Base-by-base conservation (phyloP, 1,284 basidiomycete species). In the Macrocybe sp. region DNA sequence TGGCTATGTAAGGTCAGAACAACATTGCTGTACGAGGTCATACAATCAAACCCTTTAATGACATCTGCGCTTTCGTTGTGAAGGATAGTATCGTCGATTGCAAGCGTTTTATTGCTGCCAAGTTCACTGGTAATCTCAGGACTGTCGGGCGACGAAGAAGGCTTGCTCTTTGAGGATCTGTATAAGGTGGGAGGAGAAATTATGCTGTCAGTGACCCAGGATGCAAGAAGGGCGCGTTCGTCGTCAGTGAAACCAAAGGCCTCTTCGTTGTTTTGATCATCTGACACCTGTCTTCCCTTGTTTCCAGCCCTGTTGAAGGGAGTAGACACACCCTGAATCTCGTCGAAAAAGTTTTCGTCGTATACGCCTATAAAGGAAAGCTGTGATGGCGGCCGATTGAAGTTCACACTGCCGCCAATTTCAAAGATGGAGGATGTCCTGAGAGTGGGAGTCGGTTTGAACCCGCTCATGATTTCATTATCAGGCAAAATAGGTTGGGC, bases 151-250 rank as follows among this genome's bases (percentile, higher is more conserved):
- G 22, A 4, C 22, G 22, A 22, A 22, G 22, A 22, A 22, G 22
- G 4, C 22, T 22, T 22, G 22, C 22, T 22, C 22, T 22, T 22
- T 22, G 22, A 22, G 4, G 22, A 22, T 22, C 22, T 22, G 22
- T 49, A 30, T 2, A 32, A 35, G 12, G 49, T 39, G 2, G 72
- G 72, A 6, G 69, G 63, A 12, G 72, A 75, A 34, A 74, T 70
- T 22, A 74, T 57, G 45, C 72, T 74, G 51, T 74, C 73, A 22
- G 64, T 69, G 39, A 69, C 59, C 73, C 73, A 75, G 11, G 69
- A 55, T 45, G 28, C 38, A 45, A 42, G 48, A 44, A 28, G 30
- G 39, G 3, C 41, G 37, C 3, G 12, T 22, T 22, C 22, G 22
- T 22, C 4, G 22, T 22, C 22, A 22, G 22, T 22, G 22, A 22